Conservation (phyloP, 2,329 filamentous ascomycete genomes). For the Ophiostoma populinum region DNA sequence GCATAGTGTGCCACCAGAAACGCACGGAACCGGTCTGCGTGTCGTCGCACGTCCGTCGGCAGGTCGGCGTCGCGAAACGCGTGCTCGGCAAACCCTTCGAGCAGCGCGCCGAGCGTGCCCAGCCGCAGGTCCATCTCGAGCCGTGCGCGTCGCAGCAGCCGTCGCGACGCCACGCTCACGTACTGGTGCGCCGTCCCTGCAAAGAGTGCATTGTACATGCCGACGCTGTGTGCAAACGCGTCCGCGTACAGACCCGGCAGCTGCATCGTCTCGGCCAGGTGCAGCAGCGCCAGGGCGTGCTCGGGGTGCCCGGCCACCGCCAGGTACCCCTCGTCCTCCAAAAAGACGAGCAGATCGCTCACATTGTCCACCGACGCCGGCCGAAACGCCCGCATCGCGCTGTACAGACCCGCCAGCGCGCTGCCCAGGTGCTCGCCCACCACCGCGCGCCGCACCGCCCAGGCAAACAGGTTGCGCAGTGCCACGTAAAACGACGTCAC, state of each 20-base stretch:
- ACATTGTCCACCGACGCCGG: conserved; percentile 35
- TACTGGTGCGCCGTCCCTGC: conserved; percentile 41
- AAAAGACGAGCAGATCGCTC: conserved; percentile 44
- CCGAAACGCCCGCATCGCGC: conserved; percentile 47
- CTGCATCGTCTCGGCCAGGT: conserved; percentile 49
- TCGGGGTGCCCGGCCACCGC: conserved; percentile 47
- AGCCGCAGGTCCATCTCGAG: conserved; percentile 50
- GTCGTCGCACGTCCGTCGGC: conserved; percentile 38
- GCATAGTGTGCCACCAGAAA: conserved; percentile 52
- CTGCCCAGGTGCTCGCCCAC: conserved; percentile 50
- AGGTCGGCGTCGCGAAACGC: conserved; percentile 57
- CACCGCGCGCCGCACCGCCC: conserved; percentile 44
- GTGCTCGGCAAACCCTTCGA: conserved; percentile 52
- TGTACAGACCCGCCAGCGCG: conserved; percentile 46
- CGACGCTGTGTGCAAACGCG: conserved; percentile 62
- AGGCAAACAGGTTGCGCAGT: conserved; percentile 62
- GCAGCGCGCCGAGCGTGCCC: conserved; percentile 34
- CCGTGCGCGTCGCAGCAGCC: conserved; percentile 45
- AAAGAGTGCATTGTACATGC: conserved; percentile 49
- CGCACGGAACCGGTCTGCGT: conserved; percentile 55
- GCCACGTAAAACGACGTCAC: conserved; percentile 47
- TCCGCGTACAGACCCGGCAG: conserved; percentile 50
- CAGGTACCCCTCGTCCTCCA: conserved; percentile 52
- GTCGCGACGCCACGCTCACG: conserved; percentile 36
- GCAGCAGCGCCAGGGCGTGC: conserved; percentile 50